Conservation (phyloP, 805 yeast species). For the Lachancea quebecensis region DNA sequence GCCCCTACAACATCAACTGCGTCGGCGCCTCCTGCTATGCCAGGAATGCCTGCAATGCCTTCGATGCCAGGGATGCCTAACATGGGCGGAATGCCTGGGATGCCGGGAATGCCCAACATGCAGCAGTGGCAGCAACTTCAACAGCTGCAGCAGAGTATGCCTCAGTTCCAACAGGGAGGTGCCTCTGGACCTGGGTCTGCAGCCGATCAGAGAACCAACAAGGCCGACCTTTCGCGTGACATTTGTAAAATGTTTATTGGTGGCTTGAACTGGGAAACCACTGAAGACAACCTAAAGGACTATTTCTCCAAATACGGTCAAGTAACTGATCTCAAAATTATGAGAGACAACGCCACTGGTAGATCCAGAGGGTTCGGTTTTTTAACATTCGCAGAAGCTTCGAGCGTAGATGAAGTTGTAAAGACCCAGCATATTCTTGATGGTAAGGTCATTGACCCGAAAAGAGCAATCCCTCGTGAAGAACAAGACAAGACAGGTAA, state of each 20-base stretch:
- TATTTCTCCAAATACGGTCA: slow-evolving; percentile 88
- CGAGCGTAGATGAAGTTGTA: slow-evolving; percentile 79
- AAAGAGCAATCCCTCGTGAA: slow-evolving; percentile 94
- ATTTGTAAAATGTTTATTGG: slow-evolving; percentile 93
- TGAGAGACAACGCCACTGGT: slow-evolving; percentile 85
- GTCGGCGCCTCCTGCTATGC: slow-evolving; percentile 7
- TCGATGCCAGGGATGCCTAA: slow-evolving; percentile 13
- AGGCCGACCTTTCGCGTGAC: slow-evolving; percentile 55
- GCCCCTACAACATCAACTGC: slow-evolving; percentile 7
- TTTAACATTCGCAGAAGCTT: slow-evolving; percentile 75
- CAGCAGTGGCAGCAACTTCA: slow-evolving; percentile 13
- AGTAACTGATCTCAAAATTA: slow-evolving; percentile 78
- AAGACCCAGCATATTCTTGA: slow-evolving; percentile 83
- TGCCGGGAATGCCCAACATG: slow-evolving; percentile 12
- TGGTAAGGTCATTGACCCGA: slow-evolving; percentile 95
- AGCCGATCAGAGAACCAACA: slow-evolving; percentile 23
- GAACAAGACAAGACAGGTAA: slow-evolving; percentile 96
- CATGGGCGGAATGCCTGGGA: slow-evolving; percentile 15
- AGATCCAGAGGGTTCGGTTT: slow-evolving; percentile 94
- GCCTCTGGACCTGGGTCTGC: slow-evolving; percentile 9
- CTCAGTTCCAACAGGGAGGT: slow-evolving; percentile 24
- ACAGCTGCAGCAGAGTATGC: slow-evolving; percentile 31
- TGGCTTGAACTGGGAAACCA: slow-evolving; percentile 96
- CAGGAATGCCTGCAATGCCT: slow-evolving; percentile 16
- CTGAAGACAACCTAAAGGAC: slow-evolving; percentile 74